These are phyloP conservation scores for Xylaria hypoxylon DNA, from an alignment of 2,329 filamentous ascomycete genomes.

Conservation along the genomic window DNA sequence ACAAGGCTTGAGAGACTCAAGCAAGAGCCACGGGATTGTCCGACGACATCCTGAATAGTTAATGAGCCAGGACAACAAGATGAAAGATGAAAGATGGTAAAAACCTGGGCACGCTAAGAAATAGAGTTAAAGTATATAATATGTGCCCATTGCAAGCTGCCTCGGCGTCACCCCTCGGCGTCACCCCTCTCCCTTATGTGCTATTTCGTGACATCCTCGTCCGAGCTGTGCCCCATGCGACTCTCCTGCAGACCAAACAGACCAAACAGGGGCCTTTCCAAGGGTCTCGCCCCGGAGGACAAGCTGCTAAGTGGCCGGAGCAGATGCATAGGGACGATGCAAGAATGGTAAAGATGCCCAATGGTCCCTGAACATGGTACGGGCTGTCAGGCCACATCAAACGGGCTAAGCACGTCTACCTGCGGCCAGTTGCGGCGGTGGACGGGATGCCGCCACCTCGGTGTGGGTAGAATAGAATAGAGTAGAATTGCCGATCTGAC, in stretches of 20 bases:
- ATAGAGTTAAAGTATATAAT: slow-evolving; percentile 6
- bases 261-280: slow-evolving; percentile 25
- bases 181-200: slow-evolving; percentile 22
- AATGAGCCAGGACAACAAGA: not conserved
- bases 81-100: not conserved
- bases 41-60: slow-evolving; percentile 24
- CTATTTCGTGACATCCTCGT: slow-evolving; percentile 28
- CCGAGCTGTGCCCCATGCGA: slow-evolving; percentile 27
- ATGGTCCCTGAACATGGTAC: slow-evolving; percentile 30
- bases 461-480: slow-evolving; percentile 1
- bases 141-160: slow-evolving; percentile 12
- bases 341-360: slow-evolving; percentile 30
- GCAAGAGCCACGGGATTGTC: slow-evolving; percentile 3
- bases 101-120: slow-evolving; percentile 1
- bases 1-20: slow-evolving; percentile 26
- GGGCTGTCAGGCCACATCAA: slow-evolving; percentile 31
- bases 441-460: slow-evolving; percentile 26
- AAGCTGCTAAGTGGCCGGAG: slow-evolving; percentile 22
- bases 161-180: not conserved
- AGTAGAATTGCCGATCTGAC: too few species aligned
- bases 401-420: slow-evolving; percentile 35
- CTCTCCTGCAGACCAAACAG: slow-evolving; percentile 28
- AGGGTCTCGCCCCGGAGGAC: slow-evolving; percentile 17
- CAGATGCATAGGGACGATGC: slow-evolving; percentile 26
- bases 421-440: slow-evolving; percentile 38